phyloP scores from a whole-genome alignment of 805 yeast species.

The Saccharomycopsis sp. region DNA sequence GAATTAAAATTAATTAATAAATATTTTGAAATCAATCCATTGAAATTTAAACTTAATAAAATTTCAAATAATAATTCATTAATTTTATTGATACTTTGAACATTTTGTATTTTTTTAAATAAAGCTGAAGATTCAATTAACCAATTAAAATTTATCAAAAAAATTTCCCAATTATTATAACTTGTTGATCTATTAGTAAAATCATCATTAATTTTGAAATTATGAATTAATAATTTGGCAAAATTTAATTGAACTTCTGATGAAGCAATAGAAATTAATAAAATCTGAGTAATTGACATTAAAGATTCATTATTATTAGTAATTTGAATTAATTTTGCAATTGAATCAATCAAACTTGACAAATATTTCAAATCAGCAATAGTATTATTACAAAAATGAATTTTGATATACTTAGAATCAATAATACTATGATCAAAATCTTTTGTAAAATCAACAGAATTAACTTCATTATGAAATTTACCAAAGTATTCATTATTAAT shows the following conservation, averaged over 20 bases:
- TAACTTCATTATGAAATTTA: slow-evolving; percentile 4
- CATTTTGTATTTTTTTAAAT: slow-evolving; percentile 15
- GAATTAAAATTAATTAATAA: slow-evolving; percentile 11
- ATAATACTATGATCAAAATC: slow-evolving; percentile 9
- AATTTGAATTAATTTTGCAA: slow-evolving; percentile 12
- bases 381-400: slow-evolving; percentile 14
- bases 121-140: slow-evolving; percentile 14
- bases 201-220: slow-evolving; percentile 15
- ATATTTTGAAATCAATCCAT: slow-evolving; percentile 9
- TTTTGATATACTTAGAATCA: slow-evolving; percentile 11
- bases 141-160: slow-evolving; percentile 17
- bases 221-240: slow-evolving; percentile 17
- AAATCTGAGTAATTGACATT: slow-evolving; percentile 15
- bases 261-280: slow-evolving; percentile 13
- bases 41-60: slow-evolving; percentile 11
- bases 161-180: slow-evolving; percentile 14
- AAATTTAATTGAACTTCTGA: slow-evolving; percentile 15
- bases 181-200: slow-evolving; percentile 1
- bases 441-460: slow-evolving; percentile 4
- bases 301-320: slow-evolving; percentile 17
- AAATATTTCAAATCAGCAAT: slow-evolving; percentile 4
- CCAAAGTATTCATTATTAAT: slow-evolving; percentile 11
- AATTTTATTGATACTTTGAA: slow-evolving; percentile 8
- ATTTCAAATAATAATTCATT: slow-evolving; percentile 16
- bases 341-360: slow-evolving; percentile 13